Percentiles rank a stretch among this genome's conserved stretches.
Conservation (phyloP, 169 alveolate species). For the Perkinsus marinus region DNA sequence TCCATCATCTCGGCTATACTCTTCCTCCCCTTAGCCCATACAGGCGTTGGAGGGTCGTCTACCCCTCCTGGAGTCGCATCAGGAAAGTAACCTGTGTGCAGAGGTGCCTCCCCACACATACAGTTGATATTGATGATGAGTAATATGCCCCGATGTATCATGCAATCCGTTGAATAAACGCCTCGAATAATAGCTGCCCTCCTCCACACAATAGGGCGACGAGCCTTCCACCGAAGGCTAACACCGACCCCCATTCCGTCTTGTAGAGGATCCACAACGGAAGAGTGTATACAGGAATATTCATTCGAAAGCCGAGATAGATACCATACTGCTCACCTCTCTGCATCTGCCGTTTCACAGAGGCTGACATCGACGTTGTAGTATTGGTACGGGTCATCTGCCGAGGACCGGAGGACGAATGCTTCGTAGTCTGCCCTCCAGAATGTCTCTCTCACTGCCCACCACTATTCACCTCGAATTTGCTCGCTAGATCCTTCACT, state of each 20-base stretch:
- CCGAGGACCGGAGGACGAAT: not conserved
- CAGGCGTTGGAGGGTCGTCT: not conserved
- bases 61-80: not conserved
- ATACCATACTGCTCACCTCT: not conserved
- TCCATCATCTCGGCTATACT: not conserved
- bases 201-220: too few relatives aligned
- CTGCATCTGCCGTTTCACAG: not conserved
- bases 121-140: too few relatives aligned
- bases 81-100: not conserved
- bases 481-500: not conserved
- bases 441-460: not conserved
- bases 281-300: too few relatives aligned
- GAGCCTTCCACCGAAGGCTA: too few relatives aligned
- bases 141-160: too few relatives aligned
- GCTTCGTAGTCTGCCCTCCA: not conserved
- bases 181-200: too few relatives aligned
- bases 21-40: not conserved
- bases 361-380: not conserved
- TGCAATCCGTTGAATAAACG: too few relatives aligned
- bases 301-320: too few relatives aligned
- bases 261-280: too few relatives aligned
- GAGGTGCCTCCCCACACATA: too few relatives aligned
- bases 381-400: not conserved
- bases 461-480: not conserved
- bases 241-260: too few relatives aligned